Base-by-base conservation (phyloP, 441 rosid species). In the Pelargonium myrrhifolium region DNA sequence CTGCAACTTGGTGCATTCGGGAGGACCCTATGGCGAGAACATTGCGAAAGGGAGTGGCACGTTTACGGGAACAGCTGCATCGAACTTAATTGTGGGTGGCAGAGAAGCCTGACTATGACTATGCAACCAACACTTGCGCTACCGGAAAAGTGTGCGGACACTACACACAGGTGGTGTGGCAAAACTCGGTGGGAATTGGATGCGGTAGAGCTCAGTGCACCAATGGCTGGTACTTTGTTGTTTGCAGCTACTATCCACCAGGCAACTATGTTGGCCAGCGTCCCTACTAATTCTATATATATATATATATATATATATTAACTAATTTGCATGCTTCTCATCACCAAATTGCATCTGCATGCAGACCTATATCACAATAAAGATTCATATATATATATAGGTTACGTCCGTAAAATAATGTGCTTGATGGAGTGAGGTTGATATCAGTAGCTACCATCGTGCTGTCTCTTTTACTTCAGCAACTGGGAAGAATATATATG, bases 101-200 rank as follows among this genome's bases (percentile, higher is more conserved):
- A 6, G 82, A 79, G 39, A 47, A 67, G 42, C 9, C 22, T 3
- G 7, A 77, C 65, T 79, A 81, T 55, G 35, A 79, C 39, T 76
- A 68, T 9, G 0, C 22, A 35, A 67, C 80, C 1, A 76, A 75
- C 43, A 21, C 76, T n/a, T 80, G 86, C 35, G 65, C 70, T 18
- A 3, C 47, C 3, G 21, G 14, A 0, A 2, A 45, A 28, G 24
- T 18, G 0, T 81, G 82, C 47, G 68, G 72, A 6, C 80, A 78
- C 31, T 78, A 76, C 37, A 78, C 77, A 56, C 84, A 81, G 45
- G 66, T 78, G 14, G 78, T 81, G 42, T 81, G 78, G 80, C 63
- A 39, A 45, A 69, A 70, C 47, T 59, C 84, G 1, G 51, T 0
- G 51, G 70, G 14, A 43, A 0, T 78, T 15, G 82, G 85, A 18